Conservation (phyloP, 2,329 filamentous ascomycete genomes). For the Fusarium mangiferae region DNA sequence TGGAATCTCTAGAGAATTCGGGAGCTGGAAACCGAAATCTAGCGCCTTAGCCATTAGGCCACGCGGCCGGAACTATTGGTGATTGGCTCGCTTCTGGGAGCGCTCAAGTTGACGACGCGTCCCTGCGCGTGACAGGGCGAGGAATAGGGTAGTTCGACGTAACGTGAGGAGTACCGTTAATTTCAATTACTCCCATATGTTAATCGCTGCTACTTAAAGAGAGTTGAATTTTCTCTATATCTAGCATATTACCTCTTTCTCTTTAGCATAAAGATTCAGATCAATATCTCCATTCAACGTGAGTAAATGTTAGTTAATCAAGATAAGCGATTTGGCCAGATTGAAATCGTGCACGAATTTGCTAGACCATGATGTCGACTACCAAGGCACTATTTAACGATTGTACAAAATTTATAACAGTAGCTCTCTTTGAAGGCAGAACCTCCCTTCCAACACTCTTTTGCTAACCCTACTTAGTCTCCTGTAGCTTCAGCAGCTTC, state of each 20-base stretch:
- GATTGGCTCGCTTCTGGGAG: background rate
- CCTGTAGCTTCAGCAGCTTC: background rate
- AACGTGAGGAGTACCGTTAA: accelerated
- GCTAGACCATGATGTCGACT: accelerated
- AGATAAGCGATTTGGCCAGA: no score
- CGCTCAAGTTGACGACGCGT: accelerated
- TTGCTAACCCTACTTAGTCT: accelerated
- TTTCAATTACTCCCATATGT: accelerated
- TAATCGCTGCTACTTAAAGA: background rate
- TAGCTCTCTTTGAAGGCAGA: accelerated
- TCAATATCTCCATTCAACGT: accelerated
- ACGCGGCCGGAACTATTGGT: constrained; percentile 11
- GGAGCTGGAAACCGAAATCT: constrained; percentile 13
- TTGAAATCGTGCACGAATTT: accelerated
- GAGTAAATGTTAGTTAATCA: no score
- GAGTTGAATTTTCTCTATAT: accelerated
- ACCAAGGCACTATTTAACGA: accelerated
- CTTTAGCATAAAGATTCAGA: accelerated
- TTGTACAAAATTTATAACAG: accelerated
- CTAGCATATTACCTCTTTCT: accelerated
- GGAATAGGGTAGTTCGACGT: background rate
- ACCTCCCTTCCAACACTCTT: accelerated
- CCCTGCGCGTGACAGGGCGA: accelerated
- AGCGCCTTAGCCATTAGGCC: constrained; percentile 32
- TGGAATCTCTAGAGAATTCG: constrained; percentile 28